Evolutionary conservation across 2,329 filamentous ascomycete species (phyloP), one percentile per base, ranked within the genome.

Genomic region (Paecilomyces variotii): DNA sequence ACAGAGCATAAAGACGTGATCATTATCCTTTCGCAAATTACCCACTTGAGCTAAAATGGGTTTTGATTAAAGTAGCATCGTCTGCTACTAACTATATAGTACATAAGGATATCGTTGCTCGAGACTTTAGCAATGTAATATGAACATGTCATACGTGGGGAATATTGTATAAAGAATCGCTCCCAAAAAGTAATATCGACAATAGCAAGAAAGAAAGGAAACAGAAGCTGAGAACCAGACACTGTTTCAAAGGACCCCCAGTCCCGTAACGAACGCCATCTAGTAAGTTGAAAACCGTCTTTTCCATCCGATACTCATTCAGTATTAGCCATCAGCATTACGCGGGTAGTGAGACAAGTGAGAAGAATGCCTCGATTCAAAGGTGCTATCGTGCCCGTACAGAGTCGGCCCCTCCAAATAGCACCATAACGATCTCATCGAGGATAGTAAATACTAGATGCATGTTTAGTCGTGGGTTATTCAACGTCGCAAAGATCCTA

Each of bases 401-500:
- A 26, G 60, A 49, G 57, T 70, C 64, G 35, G 61, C 63, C 54
- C 62, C 66, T 5, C 74, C 80, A 73, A 90, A 90, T 57, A 90
- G 70, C 30, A 88, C 80, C 56, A 84, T 78, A 34, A 90, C 76
- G 56, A 90, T 72, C 73, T 90, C 88, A 71, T 91, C 88, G 61
- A 91, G 71, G 59, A 90, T 80, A 1, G 86, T 88, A 71, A 88
- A 90, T 19, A 83, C 81, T 54, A 91, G 73, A 72, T 90, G 88
- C 54, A 86, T 81, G 72, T 97, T 97, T 65, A 99, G 79, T 63
- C 91, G 82, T 59, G 86, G 82, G 75, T 97, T 99, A 74, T 99
- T 99, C 65, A 97, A 79, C 53, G 90, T 91, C 9, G 91, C 92
- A 78, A 95, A 90, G 54, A 97, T 84, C 67, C 92, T 88, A 65